Base-by-base conservation (phyloP, 2,329 filamentous ascomycete species). In the Tolypocladium album region DNA sequence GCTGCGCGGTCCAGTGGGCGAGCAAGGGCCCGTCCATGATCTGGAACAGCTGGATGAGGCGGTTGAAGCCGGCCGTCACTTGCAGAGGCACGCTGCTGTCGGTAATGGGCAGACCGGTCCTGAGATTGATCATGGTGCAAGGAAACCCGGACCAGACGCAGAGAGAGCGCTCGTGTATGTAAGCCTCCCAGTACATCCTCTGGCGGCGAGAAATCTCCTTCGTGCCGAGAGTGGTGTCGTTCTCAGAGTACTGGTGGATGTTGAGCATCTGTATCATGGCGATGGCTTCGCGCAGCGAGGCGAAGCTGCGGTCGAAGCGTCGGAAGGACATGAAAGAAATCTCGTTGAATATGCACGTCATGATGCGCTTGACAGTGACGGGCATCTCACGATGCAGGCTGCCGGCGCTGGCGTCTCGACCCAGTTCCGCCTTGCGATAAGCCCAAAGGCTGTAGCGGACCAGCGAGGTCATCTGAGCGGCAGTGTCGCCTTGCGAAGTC, bases 321-420 rank as follows among this genome's bases (percentile, higher is more conserved):
- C 76, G 74, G 31, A 80, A 72, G 7, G 74, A 75, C 74, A 81
- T 78, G 58, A 79, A 71, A 66, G 75, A 78, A 60, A 81, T 81
- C 63, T 82, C 77, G 47, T 81, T 74, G 63, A 80, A 82, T 56
- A 82, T 69, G 34, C 74, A 77, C 34, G 77, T 78, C 74, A 81
- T 78, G 31, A 79, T 75, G 57, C 76, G 72, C 58, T 76, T 73
- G 31, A 79, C 72, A 0, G 74, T 76, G 5, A 75, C 70, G 2
- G 71, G 72, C 15, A 74, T 68, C 8, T 74, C 71, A 27, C 72
- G 71, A 8, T 71, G 70, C 34, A 74, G 71, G 15, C 70, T 64
- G 50, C 70, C 69, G 66, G 64, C 72, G 63, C 67, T 75, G 17
- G 59, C 42, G 67, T 62, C 76, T 63, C 59, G 71, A 38, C 67